Evolutionary conservation across 78 protist species (phyloP).

Genomic region (Planoprotostelium fungivorum): DNA sequence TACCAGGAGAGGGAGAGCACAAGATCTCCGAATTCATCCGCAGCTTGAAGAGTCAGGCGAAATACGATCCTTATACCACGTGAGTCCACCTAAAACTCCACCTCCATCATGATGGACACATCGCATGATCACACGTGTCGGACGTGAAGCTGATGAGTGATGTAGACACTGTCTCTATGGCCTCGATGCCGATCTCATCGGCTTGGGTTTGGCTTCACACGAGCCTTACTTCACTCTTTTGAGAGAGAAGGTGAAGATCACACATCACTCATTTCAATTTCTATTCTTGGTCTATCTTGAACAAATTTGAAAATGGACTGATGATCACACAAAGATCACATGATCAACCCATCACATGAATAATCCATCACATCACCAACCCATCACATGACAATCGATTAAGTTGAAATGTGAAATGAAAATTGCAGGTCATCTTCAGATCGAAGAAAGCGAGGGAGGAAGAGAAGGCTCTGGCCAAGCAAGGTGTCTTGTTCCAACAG

Average conservation of each 20-base stretch:
- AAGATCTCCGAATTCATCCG: slow-evolving; percentile 87
- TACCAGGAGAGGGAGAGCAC: slow-evolving; percentile 95
- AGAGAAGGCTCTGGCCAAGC: not conserved
- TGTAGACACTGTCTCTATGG: slow-evolving; percentile 91
- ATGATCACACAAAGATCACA: no score
- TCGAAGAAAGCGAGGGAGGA: not conserved
- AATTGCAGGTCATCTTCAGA: not conserved
- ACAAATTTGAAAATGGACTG: no score
- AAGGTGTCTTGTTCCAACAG: not conserved
- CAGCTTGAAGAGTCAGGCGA: slow-evolving; percentile 17
- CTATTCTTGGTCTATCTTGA: no score
- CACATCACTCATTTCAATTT: not conserved
- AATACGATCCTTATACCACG: slow-evolving; percentile 30
- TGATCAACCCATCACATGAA: no score
- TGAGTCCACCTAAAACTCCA: no score
- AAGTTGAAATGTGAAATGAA: not conserved
- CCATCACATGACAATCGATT: not conserved
- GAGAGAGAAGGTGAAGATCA: slow-evolving; percentile 73
- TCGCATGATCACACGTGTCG: no score
- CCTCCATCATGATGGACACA: not conserved
- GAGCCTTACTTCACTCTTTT: slow-evolving; percentile 85
- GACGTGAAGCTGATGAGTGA: no score
- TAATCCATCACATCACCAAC: not conserved
- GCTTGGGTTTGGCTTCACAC: slow-evolving; percentile 84
- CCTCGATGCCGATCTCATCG: slow-evolving; percentile 92